phyloP scores from a whole-genome alignment of 2,329 filamentous ascomycete species.

The Corniculantispora saksenae region DNA sequence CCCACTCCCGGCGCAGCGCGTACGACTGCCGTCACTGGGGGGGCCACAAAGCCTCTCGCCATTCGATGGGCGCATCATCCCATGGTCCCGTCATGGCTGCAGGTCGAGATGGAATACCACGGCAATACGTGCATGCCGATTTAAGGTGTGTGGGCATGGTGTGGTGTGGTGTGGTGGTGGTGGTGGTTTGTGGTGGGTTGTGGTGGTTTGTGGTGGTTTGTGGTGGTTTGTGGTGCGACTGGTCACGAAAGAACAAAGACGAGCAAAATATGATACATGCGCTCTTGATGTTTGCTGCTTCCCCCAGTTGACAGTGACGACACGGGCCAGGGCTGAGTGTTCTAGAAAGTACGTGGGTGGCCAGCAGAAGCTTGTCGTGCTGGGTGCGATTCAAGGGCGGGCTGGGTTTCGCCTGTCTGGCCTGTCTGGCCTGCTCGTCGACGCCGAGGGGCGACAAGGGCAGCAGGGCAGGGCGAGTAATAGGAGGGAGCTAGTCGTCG shows the following conservation, averaged over 20 bases:
- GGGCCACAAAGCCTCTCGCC: conserved; percentile 4
- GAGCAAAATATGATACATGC: neutral
- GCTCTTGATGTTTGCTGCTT: too few species aligned
- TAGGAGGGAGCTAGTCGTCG: too few species aligned
- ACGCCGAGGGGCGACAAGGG: neutral
- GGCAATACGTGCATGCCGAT: neutral
- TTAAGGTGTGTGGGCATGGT: neutral
- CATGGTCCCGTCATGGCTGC: too few species aligned
- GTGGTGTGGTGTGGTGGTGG: neutral
- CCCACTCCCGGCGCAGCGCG: neutral
- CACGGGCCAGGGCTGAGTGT: too few species aligned
- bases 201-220: too few species aligned
- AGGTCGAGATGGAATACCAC: conserved; percentile 11
- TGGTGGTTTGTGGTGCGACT: neutral
- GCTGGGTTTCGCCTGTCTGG: neutral
- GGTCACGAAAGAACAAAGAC: too few species aligned
- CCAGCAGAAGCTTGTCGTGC: neutral
- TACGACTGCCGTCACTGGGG: conserved; percentile 3
- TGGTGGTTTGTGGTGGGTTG: neutral
- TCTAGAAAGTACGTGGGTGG: neutral
- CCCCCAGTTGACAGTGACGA: too few species aligned
- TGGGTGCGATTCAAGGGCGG: neutral
- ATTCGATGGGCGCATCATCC: conserved; percentile 9
- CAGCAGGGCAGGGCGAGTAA: neutral
- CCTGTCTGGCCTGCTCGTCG: neutral